Percentiles rank a stretch among this genome's conserved stretches.
phyloP scores from a whole-genome alignment of 108 stramenopile genomes.

The Aureococcus anophagefferens region DNA sequence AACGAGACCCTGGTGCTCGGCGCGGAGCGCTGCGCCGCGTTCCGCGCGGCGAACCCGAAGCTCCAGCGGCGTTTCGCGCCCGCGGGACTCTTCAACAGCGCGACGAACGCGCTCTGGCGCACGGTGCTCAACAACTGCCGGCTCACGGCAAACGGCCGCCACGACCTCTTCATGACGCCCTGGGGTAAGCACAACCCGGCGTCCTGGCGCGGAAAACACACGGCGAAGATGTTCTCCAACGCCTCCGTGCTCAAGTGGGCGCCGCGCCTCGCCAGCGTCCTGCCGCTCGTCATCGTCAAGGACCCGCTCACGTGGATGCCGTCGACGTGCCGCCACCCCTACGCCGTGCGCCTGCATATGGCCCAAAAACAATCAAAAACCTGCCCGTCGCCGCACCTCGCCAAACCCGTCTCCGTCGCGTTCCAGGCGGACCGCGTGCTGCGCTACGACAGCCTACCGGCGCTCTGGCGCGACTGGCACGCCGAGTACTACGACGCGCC shows the following conservation, averaged over 20 bases:
- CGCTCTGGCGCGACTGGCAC: slow-evolving; percentile 62
- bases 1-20: not conserved
- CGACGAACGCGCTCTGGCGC: slow-evolving; percentile 60
- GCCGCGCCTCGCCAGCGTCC: slow-evolving; percentile 17
- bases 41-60: not conserved
- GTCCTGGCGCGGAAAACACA: slow-evolving; percentile 38
- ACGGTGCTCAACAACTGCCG: slow-evolving; percentile 53
- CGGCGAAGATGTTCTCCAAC: slow-evolving; percentile 14
- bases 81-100: slow-evolving; percentile 50
- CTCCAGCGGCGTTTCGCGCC: not conserved
- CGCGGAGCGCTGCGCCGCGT: not conserved
- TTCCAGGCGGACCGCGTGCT: not conserved
- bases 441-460: slow-evolving; percentile 41
- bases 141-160: not conserved
- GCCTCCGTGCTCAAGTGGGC: slow-evolving; percentile 6
- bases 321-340: slow-evolving; percentile 62
- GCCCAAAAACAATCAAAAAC: no score
- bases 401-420: not conserved
- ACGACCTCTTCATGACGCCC: slow-evolving; percentile 39
- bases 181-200: slow-evolving; percentile 77
- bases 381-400: not conserved
- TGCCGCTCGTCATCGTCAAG: slow-evolving; percentile 65
- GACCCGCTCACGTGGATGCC: slow-evolving; percentile 76
- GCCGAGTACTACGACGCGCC: slow-evolving; percentile 30
- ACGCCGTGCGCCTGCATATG: slow-evolving; percentile 28